Percentiles rank a stretch among this genome's conserved stretches.
Evolutionary conservation across 2,329 filamentous ascomycete species (phyloP).

Genomic region (Aureobasidium namibiae): DNA sequence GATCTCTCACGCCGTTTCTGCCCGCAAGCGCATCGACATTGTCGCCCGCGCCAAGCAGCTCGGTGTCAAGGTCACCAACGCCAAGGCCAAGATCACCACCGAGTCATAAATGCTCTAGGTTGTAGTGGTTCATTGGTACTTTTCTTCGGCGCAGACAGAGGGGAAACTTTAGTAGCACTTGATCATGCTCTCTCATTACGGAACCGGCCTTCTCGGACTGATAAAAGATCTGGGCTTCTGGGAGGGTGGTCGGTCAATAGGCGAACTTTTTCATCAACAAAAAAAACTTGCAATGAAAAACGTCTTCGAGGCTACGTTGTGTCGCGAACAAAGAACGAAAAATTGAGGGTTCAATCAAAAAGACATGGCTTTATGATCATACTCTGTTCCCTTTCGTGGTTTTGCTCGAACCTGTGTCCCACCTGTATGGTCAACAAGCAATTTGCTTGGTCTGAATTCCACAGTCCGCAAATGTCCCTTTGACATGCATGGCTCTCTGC

Average conservation of each 20-base stretch:
- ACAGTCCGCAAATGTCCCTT: neutral
- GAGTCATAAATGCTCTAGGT: constrained; percentile 54
- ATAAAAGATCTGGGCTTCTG: constrained; percentile 8
- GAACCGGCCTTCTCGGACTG: constrained; percentile 5
- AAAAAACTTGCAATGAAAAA: constrained; percentile 11
- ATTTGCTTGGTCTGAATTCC: neutral
- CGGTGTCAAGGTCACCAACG: constrained; percentile 98
- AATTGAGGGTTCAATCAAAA: constrained; percentile 4
- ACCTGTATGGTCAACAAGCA: neutral
- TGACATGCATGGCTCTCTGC: neutral
- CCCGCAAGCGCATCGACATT: constrained; percentile 98
- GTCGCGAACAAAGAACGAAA: constrained; percentile 4
- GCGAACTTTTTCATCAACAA: constrained; percentile 11
- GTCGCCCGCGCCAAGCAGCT: constrained; percentile 94
- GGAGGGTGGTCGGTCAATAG: constrained; percentile 7
- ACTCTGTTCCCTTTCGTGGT: neutral
- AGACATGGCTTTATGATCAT: constrained; percentile 13
- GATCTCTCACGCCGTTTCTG: constrained; percentile 97
- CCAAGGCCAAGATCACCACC: constrained; percentile 97
- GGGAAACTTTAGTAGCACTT: neutral
- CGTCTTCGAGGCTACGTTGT: constrained; percentile 12
- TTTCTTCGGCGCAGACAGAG: constrained; percentile 3
- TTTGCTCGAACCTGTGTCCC: neutral
- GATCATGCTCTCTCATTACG: neutral
- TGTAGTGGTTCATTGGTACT: constrained; percentile 7